phyloP scores from a whole-genome alignment of 805 yeast species.

The Candida tibetensis region DNA sequence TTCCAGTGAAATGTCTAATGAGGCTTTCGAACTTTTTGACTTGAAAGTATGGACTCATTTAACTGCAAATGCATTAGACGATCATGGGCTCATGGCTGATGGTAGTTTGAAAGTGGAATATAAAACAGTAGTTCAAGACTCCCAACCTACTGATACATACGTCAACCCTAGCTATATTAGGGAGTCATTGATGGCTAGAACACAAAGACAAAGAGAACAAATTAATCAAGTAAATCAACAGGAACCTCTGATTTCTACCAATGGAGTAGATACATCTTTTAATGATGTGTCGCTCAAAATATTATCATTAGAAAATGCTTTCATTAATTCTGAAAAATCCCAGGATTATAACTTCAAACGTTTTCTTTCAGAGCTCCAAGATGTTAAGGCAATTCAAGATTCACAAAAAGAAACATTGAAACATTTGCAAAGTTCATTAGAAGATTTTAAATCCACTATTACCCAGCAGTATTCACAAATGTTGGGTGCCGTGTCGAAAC shows the following conservation, averaged over 20 bases:
- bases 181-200: conserved; percentile 38
- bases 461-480: conserved; percentile 32
- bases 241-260: background rate
- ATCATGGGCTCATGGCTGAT: conserved; percentile 49
- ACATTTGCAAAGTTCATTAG: conserved; percentile 18
- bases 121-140: conserved; percentile 11
- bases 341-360: conserved; percentile 7
- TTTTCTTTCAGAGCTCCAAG: conserved; percentile 13
- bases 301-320: conserved; percentile 3
- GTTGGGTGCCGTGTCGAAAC: conserved; percentile 26
- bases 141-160: conserved; percentile 3
- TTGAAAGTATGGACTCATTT: conserved; percentile 55
- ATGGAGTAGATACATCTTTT: conserved; percentile 5
- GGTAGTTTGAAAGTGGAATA: conserved; percentile 41
- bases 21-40: conserved; percentile 63
- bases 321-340: background rate
- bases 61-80: conserved; percentile 54
- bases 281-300: conserved; percentile 10
- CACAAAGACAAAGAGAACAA: conserved; percentile 22
- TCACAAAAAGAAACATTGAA: conserved; percentile 17
- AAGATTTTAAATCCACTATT: conserved; percentile 25
- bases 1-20: conserved; percentile 38
- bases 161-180: conserved; percentile 22
- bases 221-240: conserved; percentile 7
- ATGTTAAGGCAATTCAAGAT: conserved; percentile 15